Evolutionary conservation across 257 asterid genomes (phyloP).

Genomic region (Solanum phureja): DNA sequence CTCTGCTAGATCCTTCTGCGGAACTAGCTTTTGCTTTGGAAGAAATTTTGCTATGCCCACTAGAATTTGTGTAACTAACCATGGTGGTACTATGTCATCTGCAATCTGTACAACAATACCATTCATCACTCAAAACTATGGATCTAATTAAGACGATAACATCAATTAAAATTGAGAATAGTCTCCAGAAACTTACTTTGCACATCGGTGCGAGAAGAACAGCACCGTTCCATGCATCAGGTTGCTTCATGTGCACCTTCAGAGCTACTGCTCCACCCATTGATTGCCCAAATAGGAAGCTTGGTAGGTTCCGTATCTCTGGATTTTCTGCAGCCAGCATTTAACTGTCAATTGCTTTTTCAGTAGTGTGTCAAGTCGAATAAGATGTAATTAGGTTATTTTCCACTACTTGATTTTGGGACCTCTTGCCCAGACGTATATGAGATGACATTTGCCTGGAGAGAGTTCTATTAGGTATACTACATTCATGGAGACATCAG

Average conservation of each 20-base stretch:
- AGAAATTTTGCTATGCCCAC: conserved; percentile 64
- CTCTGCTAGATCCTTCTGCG: conserved; percentile 63
- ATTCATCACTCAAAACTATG: not conserved
- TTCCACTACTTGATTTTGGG: not conserved
- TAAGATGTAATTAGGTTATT: not conserved
- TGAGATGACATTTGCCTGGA: not conserved
- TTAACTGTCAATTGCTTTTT: not conserved
- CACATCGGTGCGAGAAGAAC: conserved; percentile 77
- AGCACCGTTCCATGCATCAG: conserved; percentile 56
- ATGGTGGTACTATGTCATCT: conserved; percentile 79
- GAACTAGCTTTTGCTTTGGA: conserved; percentile 78
- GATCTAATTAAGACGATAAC: not conserved
- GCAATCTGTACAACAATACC: conserved; percentile 43
- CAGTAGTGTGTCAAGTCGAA: not conserved
- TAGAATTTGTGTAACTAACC: conserved; percentile 55
- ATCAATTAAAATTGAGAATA: not conserved
- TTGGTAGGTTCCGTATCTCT: conserved; percentile 28
- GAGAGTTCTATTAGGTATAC: not conserved
- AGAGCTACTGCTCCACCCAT: conserved; percentile 82
- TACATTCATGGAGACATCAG: not conserved
- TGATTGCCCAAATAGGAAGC: conserved; percentile 61
- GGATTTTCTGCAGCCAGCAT: conserved; percentile 24
- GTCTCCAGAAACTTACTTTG: conserved; percentile 22
- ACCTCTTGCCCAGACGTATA: not conserved
- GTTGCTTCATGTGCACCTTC: conserved; percentile 46